A percentile compares a stretch with the other conserved stretches of the same genome.
These are phyloP conservation scores for Cynanchum wilfordii DNA, from an alignment of 257 asterid genomes.

Conservation along the genomic window DNA sequence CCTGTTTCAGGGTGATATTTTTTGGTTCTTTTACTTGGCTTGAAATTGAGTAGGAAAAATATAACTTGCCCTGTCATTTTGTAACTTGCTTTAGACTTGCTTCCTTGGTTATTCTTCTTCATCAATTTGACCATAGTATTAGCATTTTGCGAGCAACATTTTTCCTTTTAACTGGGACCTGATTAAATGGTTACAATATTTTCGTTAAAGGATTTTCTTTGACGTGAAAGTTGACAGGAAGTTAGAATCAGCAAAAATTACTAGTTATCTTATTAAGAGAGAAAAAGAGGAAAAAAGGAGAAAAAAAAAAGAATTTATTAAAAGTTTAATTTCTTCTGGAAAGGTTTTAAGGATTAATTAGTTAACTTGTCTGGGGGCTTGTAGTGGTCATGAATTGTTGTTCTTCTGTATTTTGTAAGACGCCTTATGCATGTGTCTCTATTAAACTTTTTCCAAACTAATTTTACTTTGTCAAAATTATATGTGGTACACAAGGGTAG, in stretches of 20 bases:
- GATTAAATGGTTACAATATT: no score
- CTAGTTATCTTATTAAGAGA: not conserved
- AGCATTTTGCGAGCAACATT: not conserved
- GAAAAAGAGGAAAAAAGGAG: no score
- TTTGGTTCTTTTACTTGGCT: not conserved
- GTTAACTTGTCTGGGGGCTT: not conserved
- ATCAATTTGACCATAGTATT: not conserved
- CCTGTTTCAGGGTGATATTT: not conserved
- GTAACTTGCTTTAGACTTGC: not conserved
- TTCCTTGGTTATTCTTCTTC: not conserved
- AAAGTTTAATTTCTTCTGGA: not conserved
- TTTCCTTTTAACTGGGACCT: not conserved
- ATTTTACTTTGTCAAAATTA: conserved; percentile 7
- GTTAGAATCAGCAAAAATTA: not conserved
- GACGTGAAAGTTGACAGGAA: not conserved
- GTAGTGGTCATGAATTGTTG: not conserved
- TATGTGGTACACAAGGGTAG: conserved; percentile 61
- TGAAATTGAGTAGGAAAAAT: not conserved
- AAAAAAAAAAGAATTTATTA: not conserved
- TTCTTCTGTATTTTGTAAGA: not conserved
- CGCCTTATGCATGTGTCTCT: not conserved
- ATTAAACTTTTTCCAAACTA: not conserved
- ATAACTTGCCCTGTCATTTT: not conserved
- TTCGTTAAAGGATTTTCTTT: not conserved
- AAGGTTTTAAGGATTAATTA: not conserved